Evolutionary conservation across 2,329 filamentous ascomycete species (phyloP), one percentile per base, ranked within the genome.

Genomic region (Aspergillus sp.): DNA sequence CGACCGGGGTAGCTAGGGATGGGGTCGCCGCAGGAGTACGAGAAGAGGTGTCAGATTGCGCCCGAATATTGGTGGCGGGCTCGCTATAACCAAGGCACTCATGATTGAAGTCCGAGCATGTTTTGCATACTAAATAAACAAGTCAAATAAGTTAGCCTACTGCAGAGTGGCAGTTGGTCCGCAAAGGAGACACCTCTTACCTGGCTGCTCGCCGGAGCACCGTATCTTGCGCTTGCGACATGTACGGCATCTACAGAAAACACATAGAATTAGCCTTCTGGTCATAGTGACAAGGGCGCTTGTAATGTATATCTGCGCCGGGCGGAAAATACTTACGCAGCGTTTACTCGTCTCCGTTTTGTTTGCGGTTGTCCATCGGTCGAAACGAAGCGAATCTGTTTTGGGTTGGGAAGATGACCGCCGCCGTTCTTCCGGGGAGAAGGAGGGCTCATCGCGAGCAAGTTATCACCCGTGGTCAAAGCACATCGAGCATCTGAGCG

Each of bases 311-410:
- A 24, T 7, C 12, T 48, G 32, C 5, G 38, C 18, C 17, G 55
- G 64, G 32, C 42, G 32, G 36, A 49, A 47, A 44, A 41, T 30
- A 44, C 86, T 74, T 81, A 90, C 85, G 90, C 90, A 68, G 89
- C 88, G 76, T 88, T 91, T 68, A 93, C 90, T 66, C 90, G 83
- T 70, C 90, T 83, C 66, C 89, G 82, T 75, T 93, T 93, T 24
- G 88, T 88, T 60, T 90, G 89, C 48, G 90, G 90, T 63, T 90
- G 88, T 61, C 90, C 89, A 75, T 92, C 89, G 68, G 88, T 91
- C 63, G 91, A 89, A 66, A 93, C 89, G 72, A 93, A 93, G 66
- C 89, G 88, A 64, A 91, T 90, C 67, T 78, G 78, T 56, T 74
- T 66, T 48, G 70, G 67, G 54, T 64, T 65, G 55, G 67, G 62